These are phyloP conservation scores for Calonectria leucothoes DNA, from an alignment of 2,329 filamentous ascomycete species.

Conservation along the genomic window DNA sequence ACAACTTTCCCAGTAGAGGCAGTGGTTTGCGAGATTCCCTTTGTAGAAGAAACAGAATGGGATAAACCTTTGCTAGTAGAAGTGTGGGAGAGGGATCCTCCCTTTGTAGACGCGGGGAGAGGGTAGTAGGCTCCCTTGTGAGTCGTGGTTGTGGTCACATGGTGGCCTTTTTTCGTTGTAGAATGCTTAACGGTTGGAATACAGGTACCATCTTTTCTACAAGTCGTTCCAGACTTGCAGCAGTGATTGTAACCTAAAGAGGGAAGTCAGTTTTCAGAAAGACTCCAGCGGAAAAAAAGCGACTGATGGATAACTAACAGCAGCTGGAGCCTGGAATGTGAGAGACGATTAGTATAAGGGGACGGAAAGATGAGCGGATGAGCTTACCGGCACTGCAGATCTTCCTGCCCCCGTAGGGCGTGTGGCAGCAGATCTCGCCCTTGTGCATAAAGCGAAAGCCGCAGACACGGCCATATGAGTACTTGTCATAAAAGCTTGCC, in stretches of 20 bases:
- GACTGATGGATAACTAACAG: background rate
- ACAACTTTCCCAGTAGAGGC: no score
- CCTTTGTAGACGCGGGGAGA: background rate
- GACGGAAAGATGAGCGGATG: background rate
- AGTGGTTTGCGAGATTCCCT: background rate
- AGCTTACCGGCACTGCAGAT: slow-evolving; percentile 2
- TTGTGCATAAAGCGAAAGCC: background rate
- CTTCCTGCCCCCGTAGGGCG: background rate
- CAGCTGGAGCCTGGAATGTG: background rate
- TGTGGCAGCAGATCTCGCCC: slow-evolving; percentile 1
- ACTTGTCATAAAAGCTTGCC: background rate
- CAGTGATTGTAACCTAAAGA: background rate
- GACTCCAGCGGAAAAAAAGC: no score
- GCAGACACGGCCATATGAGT: background rate
- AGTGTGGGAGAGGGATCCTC: background rate
- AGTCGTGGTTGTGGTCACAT: background rate
- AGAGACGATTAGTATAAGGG: background rate
- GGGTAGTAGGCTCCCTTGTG: background rate
- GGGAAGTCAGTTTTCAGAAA: background rate
- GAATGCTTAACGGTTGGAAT: background rate
- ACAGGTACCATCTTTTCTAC: slow-evolving; percentile 3
- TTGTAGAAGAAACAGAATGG: background rate
- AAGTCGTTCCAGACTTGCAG: background rate
- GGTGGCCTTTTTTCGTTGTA: background rate
- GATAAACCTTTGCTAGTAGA: background rate